A percentile compares a stretch with the other conserved stretches of the same genome.
These are phyloP conservation scores for Candida sp. DNA, from an alignment of 1,139 yeast genomes.

Conservation along the genomic window DNA sequence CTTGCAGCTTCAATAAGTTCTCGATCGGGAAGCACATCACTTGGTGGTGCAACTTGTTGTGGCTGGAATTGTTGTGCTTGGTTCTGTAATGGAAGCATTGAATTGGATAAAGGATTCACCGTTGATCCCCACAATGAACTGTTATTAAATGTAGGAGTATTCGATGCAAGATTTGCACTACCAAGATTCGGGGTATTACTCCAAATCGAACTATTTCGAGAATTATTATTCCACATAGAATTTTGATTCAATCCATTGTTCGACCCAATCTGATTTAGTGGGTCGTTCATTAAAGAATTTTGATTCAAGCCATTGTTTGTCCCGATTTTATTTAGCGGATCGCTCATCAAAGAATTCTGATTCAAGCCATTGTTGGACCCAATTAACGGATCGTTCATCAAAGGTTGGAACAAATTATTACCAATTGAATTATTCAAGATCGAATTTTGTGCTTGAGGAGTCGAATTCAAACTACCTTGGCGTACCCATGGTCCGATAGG, in stretches of 20 bases:
- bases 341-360: not conserved
- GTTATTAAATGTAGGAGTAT: not conserved
- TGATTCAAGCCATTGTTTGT: no score
- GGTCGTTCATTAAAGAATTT: not conserved
- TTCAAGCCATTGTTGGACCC: no score
- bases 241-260: not conserved
- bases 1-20: slow-evolving; percentile 19
- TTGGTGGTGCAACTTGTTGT: not conserved
- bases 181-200: slow-evolving; percentile 11
- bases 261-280: not conserved
- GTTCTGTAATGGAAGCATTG: not conserved
- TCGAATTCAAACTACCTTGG: slow-evolving; percentile 10
- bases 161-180: not conserved
- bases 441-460: not conserved
- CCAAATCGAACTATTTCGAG: slow-evolving; percentile 33
- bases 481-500: slow-evolving; percentile 14
- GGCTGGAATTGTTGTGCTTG: not conserved
- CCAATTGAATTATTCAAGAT: not conserved
- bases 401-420: slow-evolving; percentile 1
- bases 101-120: not conserved
- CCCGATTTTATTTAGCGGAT: not conserved
- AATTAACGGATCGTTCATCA: not conserved
- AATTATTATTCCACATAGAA: slow-evolving; percentile 2
- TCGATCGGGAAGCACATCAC: slow-evolving; percentile 7
- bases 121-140: slow-evolving; percentile 6